Base-by-base conservation (phyloP, 2,329 filamentous ascomycete species). In the Fusarium miscanthi region DNA sequence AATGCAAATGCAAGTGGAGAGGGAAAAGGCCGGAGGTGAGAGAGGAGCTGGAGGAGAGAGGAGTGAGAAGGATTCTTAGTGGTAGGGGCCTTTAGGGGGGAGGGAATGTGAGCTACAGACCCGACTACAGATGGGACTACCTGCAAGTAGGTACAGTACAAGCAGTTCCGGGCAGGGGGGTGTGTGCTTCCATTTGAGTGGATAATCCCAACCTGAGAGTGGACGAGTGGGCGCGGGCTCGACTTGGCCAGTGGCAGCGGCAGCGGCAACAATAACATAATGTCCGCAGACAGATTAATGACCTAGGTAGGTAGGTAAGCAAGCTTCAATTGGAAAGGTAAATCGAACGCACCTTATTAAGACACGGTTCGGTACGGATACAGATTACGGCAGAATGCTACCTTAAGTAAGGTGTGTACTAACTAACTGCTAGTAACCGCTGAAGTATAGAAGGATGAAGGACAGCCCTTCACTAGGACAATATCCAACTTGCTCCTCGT, bases 1-100 rank as follows among this genome's bases (percentile, higher is more conserved):
- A 70, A 69, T 70, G 75, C 76, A 76, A 70, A 69, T 70, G 75
- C 76, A 76, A 79, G 78, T 79, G 78, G 79, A 80, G 78, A 78
- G 78, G 74, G 77, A 79, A 78, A 80, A 74, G 74, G 74, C 73
- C 56, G 72, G 70, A 65, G 61, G 74, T 70, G 74, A 69, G 73
- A 71, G 75, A 68, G 70, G 75, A 69, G 65, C 66, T 69, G 66
- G 65, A 69, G 70, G 72, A 74, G 69, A 70, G 75, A 72, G 68
- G 73, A 70, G 66, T 59, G 70, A 73, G 60, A 66, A 75, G 61
- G 74, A 74, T 72, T 77, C 73, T 65, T 66, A 74, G 72, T 70
- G 69, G 69, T 74, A 74, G 71, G 71, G 69, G 69, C 61, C 56
- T 63, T 63, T 71, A 66, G 77, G 74, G 72, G 66, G 69, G 65